Percentiles rank a stretch among this genome's conserved stretches.
Conservation (phyloP, 768 basidiomycete species). For the Obba rivulosa region DNA sequence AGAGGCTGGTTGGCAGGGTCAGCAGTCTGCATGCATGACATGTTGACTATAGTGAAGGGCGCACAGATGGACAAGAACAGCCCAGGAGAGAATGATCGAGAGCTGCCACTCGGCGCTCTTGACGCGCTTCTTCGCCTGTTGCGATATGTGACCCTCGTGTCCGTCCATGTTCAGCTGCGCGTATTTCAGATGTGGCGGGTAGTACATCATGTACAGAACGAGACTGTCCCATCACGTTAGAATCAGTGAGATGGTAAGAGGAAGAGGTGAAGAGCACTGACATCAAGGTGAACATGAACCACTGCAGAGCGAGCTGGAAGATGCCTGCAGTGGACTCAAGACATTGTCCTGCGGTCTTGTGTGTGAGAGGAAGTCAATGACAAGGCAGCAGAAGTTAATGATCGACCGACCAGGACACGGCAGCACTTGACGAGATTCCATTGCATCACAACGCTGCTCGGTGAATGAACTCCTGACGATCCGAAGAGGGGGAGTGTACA, state of each 20-base stretch:
- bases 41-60: constrained; percentile 16
- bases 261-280: constrained; percentile 34
- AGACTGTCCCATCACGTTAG: constrained; percentile 43
- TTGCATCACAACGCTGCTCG: constrained; percentile 70
- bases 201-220: constrained; percentile 89
- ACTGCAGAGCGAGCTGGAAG: constrained; percentile 76
- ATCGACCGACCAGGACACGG: constrained; percentile 54
- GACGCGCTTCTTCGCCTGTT: constrained; percentile 41
- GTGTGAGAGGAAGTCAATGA: neutral
- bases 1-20: constrained; percentile 32
- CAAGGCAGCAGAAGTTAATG: neutral
- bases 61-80: constrained; percentile 70
- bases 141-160: constrained; percentile 36
- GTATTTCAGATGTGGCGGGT: constrained; percentile 80
- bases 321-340: constrained; percentile 79
- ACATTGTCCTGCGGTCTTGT: constrained; percentile 64
- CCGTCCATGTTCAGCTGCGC: constrained; percentile 36
- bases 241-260: neutral
- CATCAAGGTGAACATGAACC: constrained; percentile 83
- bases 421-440: constrained; percentile 84
- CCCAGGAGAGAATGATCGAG: constrained; percentile 72
- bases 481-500: constrained; percentile 16
- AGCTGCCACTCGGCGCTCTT: constrained; percentile 69
- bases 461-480: neutral
- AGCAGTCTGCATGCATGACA: neutral